These are phyloP conservation scores for Prinsepia uniflora DNA, from an alignment of 306 rosid species.

Conservation along the genomic window DNA sequence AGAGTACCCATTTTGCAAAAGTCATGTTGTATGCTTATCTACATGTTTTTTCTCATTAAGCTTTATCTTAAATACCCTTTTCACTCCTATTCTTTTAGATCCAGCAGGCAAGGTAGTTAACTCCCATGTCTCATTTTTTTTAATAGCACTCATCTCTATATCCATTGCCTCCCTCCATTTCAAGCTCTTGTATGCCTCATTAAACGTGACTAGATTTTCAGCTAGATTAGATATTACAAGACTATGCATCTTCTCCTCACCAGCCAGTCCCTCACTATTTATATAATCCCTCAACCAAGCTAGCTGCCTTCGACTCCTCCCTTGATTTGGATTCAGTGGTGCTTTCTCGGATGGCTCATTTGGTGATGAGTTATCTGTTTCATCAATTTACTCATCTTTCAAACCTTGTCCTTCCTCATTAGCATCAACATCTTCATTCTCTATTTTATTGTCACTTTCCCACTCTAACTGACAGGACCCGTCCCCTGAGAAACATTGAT, in stretches of 20 bases:
- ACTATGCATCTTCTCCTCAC: not conserved
- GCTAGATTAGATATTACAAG: not conserved
- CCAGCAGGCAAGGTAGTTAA: not conserved
- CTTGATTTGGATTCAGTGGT: no score
- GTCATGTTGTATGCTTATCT: not conserved
- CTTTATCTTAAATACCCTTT: not conserved
- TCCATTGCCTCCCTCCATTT: not conserved
- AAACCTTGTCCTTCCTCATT: no score
- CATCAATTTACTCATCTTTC: no score
- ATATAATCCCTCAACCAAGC: not conserved
- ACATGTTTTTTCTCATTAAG: constrained; percentile 9
- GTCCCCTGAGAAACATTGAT: no score
- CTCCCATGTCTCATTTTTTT: not conserved
- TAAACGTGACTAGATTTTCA: not conserved
- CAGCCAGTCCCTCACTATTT: not conserved
- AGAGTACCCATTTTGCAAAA: constrained; percentile 3
- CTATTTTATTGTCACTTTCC: no score
- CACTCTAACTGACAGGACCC: no score
- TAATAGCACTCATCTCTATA: not conserved
- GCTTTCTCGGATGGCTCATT: no score
- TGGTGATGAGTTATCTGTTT: no score
- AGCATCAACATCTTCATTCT: no score
- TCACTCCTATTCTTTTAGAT: constrained; percentile 4
- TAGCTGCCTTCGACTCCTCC: no score
- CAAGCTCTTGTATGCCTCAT: not conserved